phyloP scores from a whole-genome alignment of 495 filamentous ascomycete genomes.

The Chaetomium tenue region DNA sequence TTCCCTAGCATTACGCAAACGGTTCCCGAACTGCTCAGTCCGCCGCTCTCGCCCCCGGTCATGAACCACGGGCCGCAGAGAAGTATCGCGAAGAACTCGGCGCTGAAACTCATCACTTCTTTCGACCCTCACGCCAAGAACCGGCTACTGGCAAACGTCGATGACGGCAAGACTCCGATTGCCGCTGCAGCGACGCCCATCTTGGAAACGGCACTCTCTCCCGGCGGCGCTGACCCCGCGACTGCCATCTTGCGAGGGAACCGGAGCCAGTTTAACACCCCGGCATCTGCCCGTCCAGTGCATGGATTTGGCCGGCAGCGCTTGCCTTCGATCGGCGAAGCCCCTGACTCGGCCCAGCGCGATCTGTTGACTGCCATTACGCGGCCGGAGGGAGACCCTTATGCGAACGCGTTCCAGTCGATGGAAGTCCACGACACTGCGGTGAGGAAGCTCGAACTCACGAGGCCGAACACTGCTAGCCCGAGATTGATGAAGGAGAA shows the following conservation, averaged over 20 bases:
- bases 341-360: slow-evolving; percentile 45
- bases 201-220: slow-evolving; percentile 83
- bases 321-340: slow-evolving; percentile 83
- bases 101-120: slow-evolving; percentile 88
- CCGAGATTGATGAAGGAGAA: slow-evolving; percentile 49
- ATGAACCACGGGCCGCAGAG: slow-evolving; percentile 52
- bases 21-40: slow-evolving; percentile 55
- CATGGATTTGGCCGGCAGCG: slow-evolving; percentile 67
- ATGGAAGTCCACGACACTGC: slow-evolving; percentile 17
- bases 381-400: slow-evolving; percentile 25
- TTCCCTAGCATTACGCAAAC: slow-evolving; percentile 50
- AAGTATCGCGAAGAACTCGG: slow-evolving; percentile 69
- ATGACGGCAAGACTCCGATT: slow-evolving; percentile 72
- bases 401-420: slow-evolving; percentile 24
- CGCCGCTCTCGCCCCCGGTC: slow-evolving; percentile 57
- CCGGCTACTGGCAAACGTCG: slow-evolving; percentile 66
- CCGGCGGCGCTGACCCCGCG: slow-evolving; percentile 61
- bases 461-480: slow-evolving; percentile 49
- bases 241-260: slow-evolving; percentile 64
- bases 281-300: slow-evolving; percentile 68
- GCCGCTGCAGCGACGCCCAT: slow-evolving; percentile 83
- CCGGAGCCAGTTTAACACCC: slow-evolving; percentile 58
- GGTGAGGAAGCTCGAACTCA: slow-evolving; percentile 29
- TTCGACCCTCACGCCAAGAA: slow-evolving; percentile 66
- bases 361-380: slow-evolving; percentile 34